These are phyloP conservation scores for Rhizopogon vinicolor DNA, from an alignment of 768 basidiomycete species.

Conservation along the genomic window DNA sequence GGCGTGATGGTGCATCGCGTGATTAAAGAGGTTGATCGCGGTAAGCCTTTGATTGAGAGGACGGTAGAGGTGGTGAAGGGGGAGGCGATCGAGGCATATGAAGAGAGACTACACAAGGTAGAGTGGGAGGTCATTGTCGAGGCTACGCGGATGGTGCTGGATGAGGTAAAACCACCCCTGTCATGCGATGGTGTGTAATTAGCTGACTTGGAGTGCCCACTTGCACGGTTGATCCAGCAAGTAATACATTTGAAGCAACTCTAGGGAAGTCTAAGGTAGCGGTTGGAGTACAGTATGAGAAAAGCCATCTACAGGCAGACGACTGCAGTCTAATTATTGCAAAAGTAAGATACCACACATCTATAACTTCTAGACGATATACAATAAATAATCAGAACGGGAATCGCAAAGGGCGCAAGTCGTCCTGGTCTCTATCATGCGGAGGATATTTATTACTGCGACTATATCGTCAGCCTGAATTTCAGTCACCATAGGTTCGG, in stretches of 20 bases:
- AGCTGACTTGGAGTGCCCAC: not conserved
- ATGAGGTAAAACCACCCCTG: constrained; percentile 35
- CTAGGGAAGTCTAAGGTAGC: not conserved
- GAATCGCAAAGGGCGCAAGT: constrained; percentile 17
- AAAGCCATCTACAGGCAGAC: constrained; percentile 7
- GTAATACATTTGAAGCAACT: not conserved
- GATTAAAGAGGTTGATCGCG: constrained; percentile 89
- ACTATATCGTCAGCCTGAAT: not conserved
- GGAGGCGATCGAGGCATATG: constrained; percentile 69
- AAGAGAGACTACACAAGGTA: constrained; percentile 69
- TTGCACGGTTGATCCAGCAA: not conserved
- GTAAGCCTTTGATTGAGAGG: constrained; percentile 79
- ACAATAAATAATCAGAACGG: constrained; percentile 16
- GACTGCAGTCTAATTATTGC: constrained; percentile 8
- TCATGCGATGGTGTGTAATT: constrained; percentile 6
- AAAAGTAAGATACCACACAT: not conserved
- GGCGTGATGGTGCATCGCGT: constrained; percentile 96
- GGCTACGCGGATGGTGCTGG: constrained; percentile 68
- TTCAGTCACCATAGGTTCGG: not conserved
- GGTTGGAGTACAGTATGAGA: not conserved
- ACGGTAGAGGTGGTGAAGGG: constrained; percentile 71
- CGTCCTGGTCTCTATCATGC: constrained; percentile 11
- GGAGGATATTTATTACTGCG: constrained; percentile 14
- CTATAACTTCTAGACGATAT: not conserved
- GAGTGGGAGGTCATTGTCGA: constrained; percentile 94